Evolutionary conservation across 371 early-diverging fungal species (phyloP), one percentile per base, ranked within the genome.

Genomic region (Mortierella sp.): DNA sequence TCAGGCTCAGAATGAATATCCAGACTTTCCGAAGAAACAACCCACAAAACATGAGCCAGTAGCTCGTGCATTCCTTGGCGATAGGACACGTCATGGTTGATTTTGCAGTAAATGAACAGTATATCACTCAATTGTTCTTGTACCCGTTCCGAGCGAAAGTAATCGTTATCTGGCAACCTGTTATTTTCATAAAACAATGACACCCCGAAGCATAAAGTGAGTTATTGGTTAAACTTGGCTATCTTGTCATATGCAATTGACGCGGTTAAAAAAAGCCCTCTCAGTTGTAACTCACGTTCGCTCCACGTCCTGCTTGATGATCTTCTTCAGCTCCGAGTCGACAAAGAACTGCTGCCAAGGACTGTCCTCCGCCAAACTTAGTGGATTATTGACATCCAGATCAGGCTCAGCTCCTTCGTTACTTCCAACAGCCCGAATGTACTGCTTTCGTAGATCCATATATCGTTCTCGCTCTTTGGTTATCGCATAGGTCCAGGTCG

Each of bases 31-130:
- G 70, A 70, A 11, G 78, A 70, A 15, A 96, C 85, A 0, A 91
- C 89, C 83, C 88, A 83, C 32, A 94, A 86, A 6, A 96, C 79
- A 11, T 95, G 94, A 0, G 95, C 97, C 28, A 95, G 78, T 27
- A 97, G 72, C 72, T 97, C 97, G 79, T 97, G 97, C 97, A 97
- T 97, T n/a, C 97, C 97, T 76, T 97, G 97, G 42, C 97, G 90
- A 79, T 97, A 97, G 8, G 94, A 93, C 17, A 95, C 87, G 34
- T 90, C 90, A n/a, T 85, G 83, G 64, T 96, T 88, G 57, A 94
- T 73, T 79, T 95, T 95, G 81, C 95, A 93, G 76, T 95, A 96
- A 46, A 97, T 90, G 71, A 97, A 95, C 34, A 97, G 80, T 31
- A 96, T 90, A 64, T 93, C 93, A 1, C 89, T 85, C 85, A 97